Conservation (phyloP, 2,329 filamentous ascomycete genomes). For the Diaporthe eres region DNA sequence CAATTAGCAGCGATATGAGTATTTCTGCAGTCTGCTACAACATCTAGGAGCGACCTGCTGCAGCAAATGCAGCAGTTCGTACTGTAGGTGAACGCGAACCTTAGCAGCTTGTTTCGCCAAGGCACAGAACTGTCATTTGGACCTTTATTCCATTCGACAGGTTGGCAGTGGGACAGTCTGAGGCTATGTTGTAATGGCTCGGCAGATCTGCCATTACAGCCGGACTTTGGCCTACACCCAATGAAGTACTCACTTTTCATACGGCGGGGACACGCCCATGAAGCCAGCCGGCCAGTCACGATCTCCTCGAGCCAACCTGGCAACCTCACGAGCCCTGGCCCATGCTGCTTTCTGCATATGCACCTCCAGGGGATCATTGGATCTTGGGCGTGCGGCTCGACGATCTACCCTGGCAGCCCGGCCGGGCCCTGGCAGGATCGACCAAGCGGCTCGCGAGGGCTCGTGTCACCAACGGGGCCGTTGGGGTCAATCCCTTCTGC, state of each 20-base stretch:
- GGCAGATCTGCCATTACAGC: background rate
- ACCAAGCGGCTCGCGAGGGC: background rate
- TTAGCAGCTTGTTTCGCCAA: background rate
- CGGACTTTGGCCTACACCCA: too few relatives aligned
- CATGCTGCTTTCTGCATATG: constrained; percentile 17
- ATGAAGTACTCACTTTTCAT: background rate
- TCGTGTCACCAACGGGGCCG: background rate
- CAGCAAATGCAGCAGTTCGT: background rate
- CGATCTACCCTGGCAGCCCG: background rate
- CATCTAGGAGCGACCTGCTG: background rate
- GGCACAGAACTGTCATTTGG: background rate
- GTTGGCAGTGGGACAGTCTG: background rate
- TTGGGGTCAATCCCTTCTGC: constrained; percentile 3
- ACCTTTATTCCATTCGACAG: background rate
- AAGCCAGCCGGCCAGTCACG: background rate
- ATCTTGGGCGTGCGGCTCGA: background rate
- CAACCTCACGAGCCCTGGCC: constrained; percentile 10
- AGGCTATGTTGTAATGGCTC: too few relatives aligned
- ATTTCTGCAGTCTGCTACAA: background rate
- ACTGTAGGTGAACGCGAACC: background rate
- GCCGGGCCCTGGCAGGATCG: constrained; percentile 2
- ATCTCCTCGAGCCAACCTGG: background rate
- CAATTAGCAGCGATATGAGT: background rate
- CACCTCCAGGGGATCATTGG: background rate
- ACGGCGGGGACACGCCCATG: background rate